A percentile compares a stretch with the other conserved stretches of the same genome.
Evolutionary conservation across 1,284 basidiomycete species (phyloP).

Genomic region (Hemileia vastatrix): DNA sequence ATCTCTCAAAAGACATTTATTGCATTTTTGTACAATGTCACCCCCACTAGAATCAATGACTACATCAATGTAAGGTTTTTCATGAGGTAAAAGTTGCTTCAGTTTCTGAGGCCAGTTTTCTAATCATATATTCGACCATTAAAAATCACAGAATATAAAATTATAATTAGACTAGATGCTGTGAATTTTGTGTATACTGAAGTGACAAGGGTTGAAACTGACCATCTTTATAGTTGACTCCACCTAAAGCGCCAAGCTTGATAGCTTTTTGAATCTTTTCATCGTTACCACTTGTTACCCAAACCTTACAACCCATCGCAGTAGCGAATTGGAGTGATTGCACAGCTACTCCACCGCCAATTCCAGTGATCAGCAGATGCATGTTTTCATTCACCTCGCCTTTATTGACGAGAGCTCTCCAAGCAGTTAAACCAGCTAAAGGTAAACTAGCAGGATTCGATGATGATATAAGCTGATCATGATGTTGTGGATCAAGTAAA

Average conservation of each 20-base stretch:
- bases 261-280: conserved; percentile 5
- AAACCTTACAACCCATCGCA: conserved; percentile 12
- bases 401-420: conserved; percentile 4
- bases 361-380: conserved; percentile 10
- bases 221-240: conserved; percentile 15
- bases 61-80: conserved; percentile 3
- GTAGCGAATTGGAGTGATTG: conserved; percentile 13
- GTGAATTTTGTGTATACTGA: background rate
- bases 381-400: background rate
- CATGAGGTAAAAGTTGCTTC: background rate
- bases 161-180: background rate
- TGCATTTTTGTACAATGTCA: conserved; percentile 12
- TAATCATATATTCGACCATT: background rate
- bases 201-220: background rate
- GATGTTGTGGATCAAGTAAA: too few relatives aligned
- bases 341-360: conserved; percentile 16
- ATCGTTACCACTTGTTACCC: conserved; percentile 12
- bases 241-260: conserved; percentile 14
- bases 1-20: conserved; percentile 3
- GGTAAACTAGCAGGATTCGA: background rate
- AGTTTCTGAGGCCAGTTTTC: conserved; percentile 6
- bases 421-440: conserved; percentile 18
- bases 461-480: too few relatives aligned
- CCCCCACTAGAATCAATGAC: conserved; percentile 18
- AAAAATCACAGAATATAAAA: background rate